Conservation (phyloP, 2,329 filamentous ascomycete genomes). For the Domatiomyces globalis region DNA sequence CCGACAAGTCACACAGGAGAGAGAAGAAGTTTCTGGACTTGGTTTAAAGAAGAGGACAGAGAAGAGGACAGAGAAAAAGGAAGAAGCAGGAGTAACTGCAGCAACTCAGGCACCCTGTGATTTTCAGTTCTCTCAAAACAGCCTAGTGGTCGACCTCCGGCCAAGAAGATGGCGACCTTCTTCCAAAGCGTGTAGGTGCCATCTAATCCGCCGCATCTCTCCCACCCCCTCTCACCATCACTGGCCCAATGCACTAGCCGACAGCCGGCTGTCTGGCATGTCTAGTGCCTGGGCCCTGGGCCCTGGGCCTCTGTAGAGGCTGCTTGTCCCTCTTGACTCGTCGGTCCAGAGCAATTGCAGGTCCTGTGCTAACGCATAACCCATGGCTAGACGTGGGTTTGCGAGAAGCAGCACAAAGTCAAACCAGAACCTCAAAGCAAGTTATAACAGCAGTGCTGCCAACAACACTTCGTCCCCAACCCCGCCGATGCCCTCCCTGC, state of each 20-base stretch:
- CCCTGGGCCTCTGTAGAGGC: not conserved
- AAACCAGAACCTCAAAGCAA: conserved; percentile 26
- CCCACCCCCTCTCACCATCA: not conserved
- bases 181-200: conserved; percentile 35
- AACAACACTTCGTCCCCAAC: conserved; percentile 21
- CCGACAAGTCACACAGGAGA: not conserved
- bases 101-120: not conserved
- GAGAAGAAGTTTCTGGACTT: not conserved
- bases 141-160: not conserved
- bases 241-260: not conserved
- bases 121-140: not conserved
- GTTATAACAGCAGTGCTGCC: conserved; percentile 21
- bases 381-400: conserved; percentile 30
- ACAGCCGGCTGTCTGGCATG: not conserved
- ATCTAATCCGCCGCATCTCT: conserved; percentile 5
- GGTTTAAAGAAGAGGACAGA: not conserved
- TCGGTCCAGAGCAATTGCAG: not conserved
- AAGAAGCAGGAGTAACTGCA: not conserved
- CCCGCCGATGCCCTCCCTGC: conserved; percentile 22
- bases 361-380: not conserved
- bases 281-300: not conserved
- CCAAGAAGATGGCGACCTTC: conserved; percentile 32
- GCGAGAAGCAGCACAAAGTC: conserved; percentile 33
- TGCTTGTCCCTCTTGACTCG: not conserved
- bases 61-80: not conserved